phyloP scores from a whole-genome alignment of 768 basidiomycete genomes.

The Podaxis rugospora region DNA sequence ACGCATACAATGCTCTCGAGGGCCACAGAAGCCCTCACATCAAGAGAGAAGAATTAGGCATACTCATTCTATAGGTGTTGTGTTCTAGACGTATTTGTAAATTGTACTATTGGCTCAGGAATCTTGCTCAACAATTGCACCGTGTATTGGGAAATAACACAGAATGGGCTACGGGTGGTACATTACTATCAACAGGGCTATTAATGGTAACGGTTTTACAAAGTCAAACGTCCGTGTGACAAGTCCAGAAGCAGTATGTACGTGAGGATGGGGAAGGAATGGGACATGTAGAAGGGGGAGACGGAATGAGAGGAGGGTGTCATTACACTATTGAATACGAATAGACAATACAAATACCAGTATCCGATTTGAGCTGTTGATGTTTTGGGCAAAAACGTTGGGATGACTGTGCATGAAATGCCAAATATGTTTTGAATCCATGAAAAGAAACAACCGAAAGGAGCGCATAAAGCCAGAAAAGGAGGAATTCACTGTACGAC shows the following conservation, averaged over 20 bases:
- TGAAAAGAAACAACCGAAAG: slow-evolving; percentile 3
- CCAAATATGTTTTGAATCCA: slow-evolving; percentile 2
- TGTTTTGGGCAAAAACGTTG: not conserved
- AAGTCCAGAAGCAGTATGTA: not conserved
- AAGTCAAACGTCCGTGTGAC: not conserved
- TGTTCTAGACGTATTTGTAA: not conserved
- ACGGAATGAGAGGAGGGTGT: not conserved
- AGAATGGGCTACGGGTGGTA: not conserved
- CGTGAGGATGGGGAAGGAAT: not conserved
- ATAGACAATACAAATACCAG: slow-evolving; percentile 7
- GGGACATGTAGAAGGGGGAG: not conserved
- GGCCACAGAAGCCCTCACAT: not conserved
- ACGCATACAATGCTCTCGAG: slow-evolving; percentile 1
- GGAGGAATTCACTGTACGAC: slow-evolving; percentile 36
- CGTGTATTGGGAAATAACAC: not conserved
- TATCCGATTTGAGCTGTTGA: not conserved
- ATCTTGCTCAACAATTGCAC: not conserved
- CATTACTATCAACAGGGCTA: not conserved
- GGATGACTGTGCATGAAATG: not conserved
- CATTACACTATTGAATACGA: not conserved
- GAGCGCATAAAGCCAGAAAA: slow-evolving; percentile 3
- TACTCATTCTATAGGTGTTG: not conserved
- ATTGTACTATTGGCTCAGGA: not conserved
- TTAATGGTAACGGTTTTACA: not conserved
- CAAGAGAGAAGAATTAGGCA: not conserved